phyloP scores from a whole-genome alignment of 345 rosid genomes.

The Geranium rotundifolium region DNA sequence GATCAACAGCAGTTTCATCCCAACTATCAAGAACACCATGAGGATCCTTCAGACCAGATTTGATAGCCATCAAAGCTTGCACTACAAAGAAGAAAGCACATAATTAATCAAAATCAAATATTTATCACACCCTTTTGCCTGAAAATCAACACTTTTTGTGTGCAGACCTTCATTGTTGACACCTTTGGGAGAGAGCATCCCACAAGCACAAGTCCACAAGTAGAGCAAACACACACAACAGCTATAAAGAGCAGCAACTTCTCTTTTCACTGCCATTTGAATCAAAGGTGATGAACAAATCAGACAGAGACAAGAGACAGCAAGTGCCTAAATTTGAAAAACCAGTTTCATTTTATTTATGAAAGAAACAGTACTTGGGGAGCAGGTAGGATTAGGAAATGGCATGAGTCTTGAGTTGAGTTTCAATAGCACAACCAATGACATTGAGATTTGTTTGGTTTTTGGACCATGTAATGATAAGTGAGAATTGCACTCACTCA shows the following conservation, averaged over 20 bases:
- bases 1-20: conserved; percentile 77
- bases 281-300: conserved; percentile 6
- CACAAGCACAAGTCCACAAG: conserved; percentile 34
- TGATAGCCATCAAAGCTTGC: conserved; percentile 61
- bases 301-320: no score
- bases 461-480: no score
- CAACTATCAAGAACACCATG: conserved; percentile 50
- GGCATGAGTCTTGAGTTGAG: conserved; percentile 12
- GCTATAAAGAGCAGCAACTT: conserved; percentile 5
- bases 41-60: conserved; percentile 43
- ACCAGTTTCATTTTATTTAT: conserved; percentile 9
- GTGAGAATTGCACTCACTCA: conserved; percentile 17
- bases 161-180: conserved; percentile 68
- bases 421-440: background rate
- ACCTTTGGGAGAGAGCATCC: conserved; percentile 59
- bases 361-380: conserved; percentile 7
- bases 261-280: conserved; percentile 29
- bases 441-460: background rate
- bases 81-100: conserved; percentile 26
- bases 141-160: background rate
- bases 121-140: background rate
- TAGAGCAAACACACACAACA: conserved; percentile 23
- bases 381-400: conserved; percentile 9
- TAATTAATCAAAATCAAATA: no score
- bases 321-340: conserved; percentile 9